Evolutionary conservation across 164 flowering plant species (phyloP), one percentile per base, ranked within the genome.

Genomic region (Euptelea pleiosperma): DNA sequence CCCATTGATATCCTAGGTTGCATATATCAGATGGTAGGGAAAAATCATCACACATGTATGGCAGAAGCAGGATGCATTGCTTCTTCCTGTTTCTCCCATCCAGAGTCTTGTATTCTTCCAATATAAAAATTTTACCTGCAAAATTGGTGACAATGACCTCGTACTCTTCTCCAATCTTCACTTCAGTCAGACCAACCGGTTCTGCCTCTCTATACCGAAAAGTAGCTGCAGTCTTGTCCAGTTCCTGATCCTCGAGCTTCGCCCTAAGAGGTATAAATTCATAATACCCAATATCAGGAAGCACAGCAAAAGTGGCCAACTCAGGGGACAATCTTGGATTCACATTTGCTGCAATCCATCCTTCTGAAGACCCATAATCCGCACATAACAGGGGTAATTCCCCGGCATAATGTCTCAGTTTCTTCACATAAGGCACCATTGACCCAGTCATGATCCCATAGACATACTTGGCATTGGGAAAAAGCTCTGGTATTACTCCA

Each of bases 401-500:
- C n/a, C 88, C 97, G 0, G 96, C 96, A 70, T 86, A 93, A 63
- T 84, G 93, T 77, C 97, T 91, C 78, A 94, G 37, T 22, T 94
- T 91, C 43, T 81, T 78, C 70, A 83, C 39, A 60, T 91, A 91
- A 12, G 86, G 93, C 76, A 81, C 85, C 99, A 94, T 93, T 11
- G 99, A 82, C 28, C 99, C 99, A 1, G 99, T 93, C 97, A 93
- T 83, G 67, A 93, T 93, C 58, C 96, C 97, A 47, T 77, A 79
- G 0, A 93, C 58, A 52, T 90, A 93, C 79, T 83, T 90, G 1
- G 74, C 86, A 69, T 85, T 86, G 2, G 99, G 97, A 61, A 91
- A 93, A 24, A 93, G 82, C 42, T 66, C 81, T 2, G 87, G 96
- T 25, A 93, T 83, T 22, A 90, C 25, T 15, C 99, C 95, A 68